Evolutionary conservation across 257 asterid genomes (phyloP), one percentile per base, ranked within the genome.

Genomic region (Cordia subcordata): DNA sequence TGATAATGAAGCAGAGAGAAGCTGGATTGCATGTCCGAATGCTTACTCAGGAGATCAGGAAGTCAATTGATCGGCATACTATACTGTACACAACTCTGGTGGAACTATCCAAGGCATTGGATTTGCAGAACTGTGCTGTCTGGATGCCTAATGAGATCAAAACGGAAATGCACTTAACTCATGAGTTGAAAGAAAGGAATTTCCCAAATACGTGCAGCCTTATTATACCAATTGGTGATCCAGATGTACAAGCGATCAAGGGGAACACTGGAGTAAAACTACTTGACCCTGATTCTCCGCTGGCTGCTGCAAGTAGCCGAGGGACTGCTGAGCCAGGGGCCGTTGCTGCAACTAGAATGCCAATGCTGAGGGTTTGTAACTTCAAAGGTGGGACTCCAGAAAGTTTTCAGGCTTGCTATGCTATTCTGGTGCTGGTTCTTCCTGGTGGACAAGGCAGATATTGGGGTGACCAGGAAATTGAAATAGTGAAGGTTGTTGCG

Each of bases 291-390:
- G 68, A 76, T 18, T 84, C 96, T 0, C 70, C 82, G 14, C 96
- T 92, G 63, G 87, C 99, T 40, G 52, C 76, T 49, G 87, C 90
- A 53, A 92, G 97, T 55, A 72, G 92, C 60, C 85, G 75, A 9
- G 85, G 78, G 18, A 61, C 72, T 12, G 75, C 63, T 16, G 95
- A 77, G 55, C 78, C 79, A 1, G 99, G 91, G 44, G 65, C 89
- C 16, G 94, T 83, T 58, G 99, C 99, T 42, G 95, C 99, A 11
- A 89, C 84, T 63, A 70, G 97, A 63, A 86, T 93, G 95, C 99
- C 97, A n/a, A 86, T 89, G 91, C 84, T 93, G 33, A 80, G 75
- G 77, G 97, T 80, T 63, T 77, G 85, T 18, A 85, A 93, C 67
- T 93, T 89, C 76, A 73, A 83, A 58, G 96, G 95, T 10, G 99